These are phyloP conservation scores for Marasmius oreades DNA, from an alignment of 1,284 basidiomycete genomes.

Conservation along the genomic window DNA sequence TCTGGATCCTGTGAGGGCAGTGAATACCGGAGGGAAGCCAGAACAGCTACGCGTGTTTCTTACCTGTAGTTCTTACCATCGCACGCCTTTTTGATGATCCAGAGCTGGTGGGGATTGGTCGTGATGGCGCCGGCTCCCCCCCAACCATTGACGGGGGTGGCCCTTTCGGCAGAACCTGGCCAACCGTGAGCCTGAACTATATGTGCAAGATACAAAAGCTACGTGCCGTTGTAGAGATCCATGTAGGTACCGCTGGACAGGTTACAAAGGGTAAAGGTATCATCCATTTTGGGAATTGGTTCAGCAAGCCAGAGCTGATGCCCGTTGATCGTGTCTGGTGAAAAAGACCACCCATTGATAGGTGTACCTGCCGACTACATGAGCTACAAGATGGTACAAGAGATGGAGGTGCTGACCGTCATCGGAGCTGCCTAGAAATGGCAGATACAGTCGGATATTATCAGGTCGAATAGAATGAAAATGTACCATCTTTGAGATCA, in stretches of 20 bases:
- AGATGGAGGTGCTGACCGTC: not conserved
- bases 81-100: not conserved
- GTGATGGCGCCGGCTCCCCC: not conserved
- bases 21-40: not conserved
- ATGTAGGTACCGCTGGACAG: not conserved
- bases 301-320: no score
- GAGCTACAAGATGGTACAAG: no score
- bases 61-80: not conserved
- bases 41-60: not conserved
- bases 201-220: not conserved
- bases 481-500: no score
- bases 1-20: not conserved
- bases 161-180: not conserved
- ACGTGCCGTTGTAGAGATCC: not conserved
- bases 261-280: no score
- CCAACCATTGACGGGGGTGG: not conserved
- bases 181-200: not conserved
- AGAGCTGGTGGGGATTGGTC: not conserved
- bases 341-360: not conserved
- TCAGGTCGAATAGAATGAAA: not conserved
- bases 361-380: not conserved
- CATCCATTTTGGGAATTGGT: no score
- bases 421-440: not conserved
- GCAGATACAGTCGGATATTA: not conserved
- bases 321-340: not conserved